Evolutionary conservation across 495 filamentous ascomycete genomes (phyloP), one percentile per base, ranked within the genome.

Genomic region (Astrothelium macrocarpum): DNA sequence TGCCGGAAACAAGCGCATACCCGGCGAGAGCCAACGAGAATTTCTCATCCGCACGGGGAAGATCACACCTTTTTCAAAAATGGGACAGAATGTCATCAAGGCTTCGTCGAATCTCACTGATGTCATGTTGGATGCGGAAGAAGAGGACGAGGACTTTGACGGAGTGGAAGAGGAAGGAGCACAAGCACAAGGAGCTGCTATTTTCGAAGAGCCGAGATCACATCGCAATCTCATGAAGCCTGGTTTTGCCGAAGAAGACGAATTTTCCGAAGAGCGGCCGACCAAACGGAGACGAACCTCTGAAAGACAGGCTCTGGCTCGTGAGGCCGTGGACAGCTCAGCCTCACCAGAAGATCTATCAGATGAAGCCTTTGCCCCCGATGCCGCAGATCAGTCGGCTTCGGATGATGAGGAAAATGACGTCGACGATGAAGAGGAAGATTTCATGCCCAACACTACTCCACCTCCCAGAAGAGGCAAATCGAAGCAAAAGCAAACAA

Each of bases 41-140:
- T 97, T 90, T 72, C 81, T 98, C 59, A 92, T 98, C 36, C 83
- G 94, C 5, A 98, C 93, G 0, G 94, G 94, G 60, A 96, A 97
- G 74, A 98, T 98, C 68, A 98, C 94, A 0, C 94, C 94, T 0
- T 97, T 98, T 64, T 87, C 91, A 1, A 86, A 85, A 60, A 81
- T 92, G 67, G 72, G 67, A 36, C 62, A 71, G 26, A 56, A 67
- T 32, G 36, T 69, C 16, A 23, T 67, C 39, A 63, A 61, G 43
- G 60, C 70, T 2, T 49, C 79, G 78, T 32, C 77, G 79, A 26
- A 73, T 77, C 23, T 77, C 78, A 16, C 78, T 79, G 43, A 89
- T 72, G 89, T 85, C 9, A 80, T 95, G 53, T 77, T 90, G 16
- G 88, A 91, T 63, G 89, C 89, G 0, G 90, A 91, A 67, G 85